A percentile compares a stretch with the other conserved stretches of the same genome.
Conservation (phyloP, 257 asterid species). For the Solanum megistacrolobum region DNA sequence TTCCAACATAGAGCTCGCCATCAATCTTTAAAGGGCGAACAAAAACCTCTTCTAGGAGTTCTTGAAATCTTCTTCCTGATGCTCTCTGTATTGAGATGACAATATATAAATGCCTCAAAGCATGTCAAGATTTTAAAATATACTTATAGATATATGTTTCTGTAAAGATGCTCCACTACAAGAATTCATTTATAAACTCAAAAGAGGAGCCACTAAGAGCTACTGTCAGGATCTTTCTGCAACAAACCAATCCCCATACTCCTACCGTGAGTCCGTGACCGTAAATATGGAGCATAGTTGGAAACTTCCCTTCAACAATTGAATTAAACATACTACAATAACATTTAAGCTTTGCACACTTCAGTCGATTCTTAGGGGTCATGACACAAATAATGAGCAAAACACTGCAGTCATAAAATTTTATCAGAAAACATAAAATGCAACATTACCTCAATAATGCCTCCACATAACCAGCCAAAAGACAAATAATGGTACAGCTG, state of each 20-base stretch:
- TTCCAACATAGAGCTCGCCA: conserved; percentile 93
- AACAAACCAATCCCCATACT: not conserved
- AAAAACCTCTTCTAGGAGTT: conserved; percentile 79
- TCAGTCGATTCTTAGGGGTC: not conserved
- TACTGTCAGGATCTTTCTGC: not conserved
- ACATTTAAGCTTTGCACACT: not conserved
- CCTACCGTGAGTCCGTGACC: not conserved
- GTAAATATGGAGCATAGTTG: not conserved
- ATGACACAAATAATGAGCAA: not conserved
- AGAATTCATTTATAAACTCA: not conserved
- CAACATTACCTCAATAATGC: conserved; percentile 78
- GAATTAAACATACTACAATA: not conserved
- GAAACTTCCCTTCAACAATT: not conserved
- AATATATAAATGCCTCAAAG: not conserved
- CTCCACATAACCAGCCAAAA: conserved; percentile 96
- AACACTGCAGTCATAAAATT: not conserved
- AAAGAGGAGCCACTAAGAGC: not conserved
- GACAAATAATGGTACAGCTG: conserved; percentile 84
- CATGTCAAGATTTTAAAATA: not conserved
- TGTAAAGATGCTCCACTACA: not conserved
- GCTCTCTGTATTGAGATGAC: conserved; percentile 45
- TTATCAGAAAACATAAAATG: conserved; percentile 2
- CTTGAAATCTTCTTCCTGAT: conserved; percentile 74
- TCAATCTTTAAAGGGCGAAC: conserved; percentile 63
- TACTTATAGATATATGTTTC: not conserved